Base-by-base conservation (phyloP, 345 rosid genomes). In the Crucihimalaya himalaica region DNA sequence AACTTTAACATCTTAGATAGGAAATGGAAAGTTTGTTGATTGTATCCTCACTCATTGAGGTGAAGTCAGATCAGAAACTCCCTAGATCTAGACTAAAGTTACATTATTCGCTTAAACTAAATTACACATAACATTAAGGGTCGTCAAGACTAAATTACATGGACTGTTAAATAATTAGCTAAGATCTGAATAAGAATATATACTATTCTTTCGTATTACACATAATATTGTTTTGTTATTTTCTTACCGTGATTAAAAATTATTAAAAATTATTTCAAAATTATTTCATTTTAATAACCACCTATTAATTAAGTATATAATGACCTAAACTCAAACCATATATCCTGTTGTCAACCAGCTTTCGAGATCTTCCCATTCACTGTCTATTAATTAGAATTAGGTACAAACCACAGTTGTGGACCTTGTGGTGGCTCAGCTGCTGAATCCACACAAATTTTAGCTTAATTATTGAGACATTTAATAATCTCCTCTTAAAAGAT, bases 401-500 rank as follows among this genome's bases (percentile, higher is more conserved):
- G 47, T 63, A 31, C 45, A 63, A 31, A 64, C 39, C 57, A 23
- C 8, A 64, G 27, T 56, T 47, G 51, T 29, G 31, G 25, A 23
- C 25, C 25, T 23, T 23, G 31, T 54, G 39, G 51, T 73, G 66
- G 58, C 55, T 65, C 43, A 73, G 71, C 59, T 23, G 58, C 16
- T 34, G 32, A 73, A 57, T 74, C 52, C 42, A 46, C 50, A 73
- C 27, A 45, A 32, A 47, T 19, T 25, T 51, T 8, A 50, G 16
- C 9, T 28, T 51, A 14, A 53, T 47, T 23, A 65, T 73, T 56
- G 65, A 12, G 65, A 43, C 40, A n/a, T 45, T 54, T 65, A 47
- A 72, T 63, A 43, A 54, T 73, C 27, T 55, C 5, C 8, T 51
- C 35, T 52, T 19, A 53, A 64, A 43, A 54, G 20, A 47, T 47